Evolutionary conservation across 2,329 filamentous ascomycete species (phyloP).

Genomic region (Lecanicillium sp.): DNA sequence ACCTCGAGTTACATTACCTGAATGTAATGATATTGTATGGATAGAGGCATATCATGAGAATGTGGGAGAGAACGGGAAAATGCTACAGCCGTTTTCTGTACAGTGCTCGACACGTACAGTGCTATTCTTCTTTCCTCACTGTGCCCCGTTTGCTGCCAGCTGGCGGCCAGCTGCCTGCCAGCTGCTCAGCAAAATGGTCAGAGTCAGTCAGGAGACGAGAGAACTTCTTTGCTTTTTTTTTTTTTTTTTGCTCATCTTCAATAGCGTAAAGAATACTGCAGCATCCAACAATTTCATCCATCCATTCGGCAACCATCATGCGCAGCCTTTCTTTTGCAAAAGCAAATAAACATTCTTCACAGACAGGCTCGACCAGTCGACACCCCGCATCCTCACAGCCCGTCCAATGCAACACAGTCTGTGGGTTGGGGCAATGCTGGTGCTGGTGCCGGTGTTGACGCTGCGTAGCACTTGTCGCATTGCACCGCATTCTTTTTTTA

Average conservation of each 20-base stretch:
- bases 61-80: background rate
- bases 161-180: background rate
- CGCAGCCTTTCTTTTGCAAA: constrained; percentile 1
- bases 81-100: too few species aligned
- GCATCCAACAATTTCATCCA: background rate
- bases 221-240: background rate
- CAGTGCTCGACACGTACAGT: background rate
- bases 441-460: too few species aligned
- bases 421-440: too few species aligned
- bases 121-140: background rate
- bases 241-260: background rate
- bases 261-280: background rate
- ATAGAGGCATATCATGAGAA: background rate
- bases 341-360: too few species aligned
- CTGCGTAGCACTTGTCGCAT: too few species aligned
- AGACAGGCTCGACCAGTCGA: too few species aligned
- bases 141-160: constrained; percentile 2
- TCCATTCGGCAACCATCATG: background rate
- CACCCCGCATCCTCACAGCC: too few species aligned
- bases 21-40: background rate
- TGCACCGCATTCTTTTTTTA: too few species aligned
- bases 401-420: constrained; percentile 4
- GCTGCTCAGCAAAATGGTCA: background rate
- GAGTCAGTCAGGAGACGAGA: background rate
- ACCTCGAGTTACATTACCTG: too few species aligned